Evolutionary conservation across 2,329 filamentous ascomycete genomes (phyloP), one percentile per base, ranked within the genome.

Genomic region (Fusarium sp.): DNA sequence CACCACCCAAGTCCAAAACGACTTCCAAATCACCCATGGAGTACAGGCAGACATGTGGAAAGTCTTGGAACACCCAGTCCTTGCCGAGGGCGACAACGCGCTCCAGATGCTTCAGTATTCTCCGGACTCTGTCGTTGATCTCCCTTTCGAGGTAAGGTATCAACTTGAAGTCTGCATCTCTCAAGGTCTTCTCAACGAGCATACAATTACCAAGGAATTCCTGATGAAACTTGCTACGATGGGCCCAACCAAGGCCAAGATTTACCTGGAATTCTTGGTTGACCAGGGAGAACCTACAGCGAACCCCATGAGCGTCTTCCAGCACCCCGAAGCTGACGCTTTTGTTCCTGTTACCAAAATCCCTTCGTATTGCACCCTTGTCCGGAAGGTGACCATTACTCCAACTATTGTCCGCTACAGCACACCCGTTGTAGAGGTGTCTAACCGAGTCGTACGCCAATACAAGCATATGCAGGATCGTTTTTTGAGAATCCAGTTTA

Each of bases 81-180:
- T 58, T 13, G 24, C 46, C 3, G 53, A 47, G 21, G 58, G 62
- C 7, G 65, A 63, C 15, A 75, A 76, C 26, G 75, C 78, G 5
- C 64, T 75, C 5, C 72, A 77, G 26, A 72, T 78, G 6, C 66
- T 81, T 7, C 69, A 69, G 13, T 62, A 70, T 13, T 65, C 63
- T 14, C 55, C 57, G 1, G 43, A 60, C 8, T 50, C 56, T 7
- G 51, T 64, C n/a, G 53, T 77, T 13, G 73, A 77, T 31, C 82
- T 95, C 6, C 81, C 88, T 0, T 98, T 94, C 65, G 81, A 89
- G 1, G 88, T 97, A 2, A 88, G 93, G 17, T 99, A 98, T 75
- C 94, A 97, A 76, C 86, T 99, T 0, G 95, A 99, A 77, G 94
- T 94, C 0, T 98, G 95, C 76, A 85, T 98, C n/a, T 97, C 94